Evolutionary conservation across 352 stramenopile genomes (phyloP), one percentile per base, ranked within the genome.

Genomic region (Phytopythium boreale): DNA sequence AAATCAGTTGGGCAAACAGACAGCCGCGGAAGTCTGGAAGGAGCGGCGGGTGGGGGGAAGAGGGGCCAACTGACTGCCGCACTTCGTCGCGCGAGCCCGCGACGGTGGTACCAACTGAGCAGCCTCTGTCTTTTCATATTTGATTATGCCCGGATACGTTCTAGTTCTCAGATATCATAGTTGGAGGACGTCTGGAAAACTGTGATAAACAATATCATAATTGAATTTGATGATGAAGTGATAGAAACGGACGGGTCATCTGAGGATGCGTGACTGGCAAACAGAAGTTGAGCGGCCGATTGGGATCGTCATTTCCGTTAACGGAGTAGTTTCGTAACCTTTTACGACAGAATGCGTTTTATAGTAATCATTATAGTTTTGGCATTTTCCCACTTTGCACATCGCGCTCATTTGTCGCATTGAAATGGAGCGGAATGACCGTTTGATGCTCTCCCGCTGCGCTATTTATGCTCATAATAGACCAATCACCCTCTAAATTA

Each of bases 61-160:
- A 24, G 27, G 14, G 39, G 36, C 56, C 22, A 59, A 59, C 53
- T 59, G 53, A 59, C 53, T 59, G 53, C 53, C 51, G 53, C 53
- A 59, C 53, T 59, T 59, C 53, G 49, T 20, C 34, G n/a, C 41
- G 15, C 41, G 37, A 43, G 41, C 41, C 41, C 2, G 41, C 8
- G 19, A 44, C 10, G 17, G 52, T 59, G 52, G 52, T n/a, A 59
- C 52, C 15, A 7, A 1, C 15, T n/a, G 41, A 15, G 22, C 7
- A 47, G 10, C 41, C 41, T 47, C 2, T 24, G 19, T n/a, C 12
- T 47, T 47, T 47, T 4, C 3, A 47, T 47, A 24, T 47, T 47
- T 2, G 41, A 34, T 5, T 0, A 9, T n/a, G 41, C 4, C 9
- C 19, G 43, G 43, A 27, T 22, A 50, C 19, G 7, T 27, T 50